Evolutionary conservation across 2,329 filamentous ascomycete genomes (phyloP), one percentile per base, ranked within the genome.

Genomic region (Periconia sp.): DNA sequence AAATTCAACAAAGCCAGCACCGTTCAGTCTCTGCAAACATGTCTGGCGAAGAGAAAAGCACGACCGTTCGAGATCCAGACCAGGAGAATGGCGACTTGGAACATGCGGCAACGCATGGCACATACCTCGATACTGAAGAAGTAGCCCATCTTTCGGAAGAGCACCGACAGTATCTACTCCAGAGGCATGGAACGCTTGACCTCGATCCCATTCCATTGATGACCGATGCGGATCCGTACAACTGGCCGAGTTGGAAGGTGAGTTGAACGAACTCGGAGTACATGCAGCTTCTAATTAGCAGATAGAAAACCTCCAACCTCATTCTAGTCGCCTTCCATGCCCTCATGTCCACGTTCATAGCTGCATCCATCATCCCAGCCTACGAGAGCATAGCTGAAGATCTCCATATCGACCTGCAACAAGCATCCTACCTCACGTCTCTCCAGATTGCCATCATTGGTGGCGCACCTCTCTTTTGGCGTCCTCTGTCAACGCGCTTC

Each of bases 291-390:
- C 5, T 18, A 11, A 17, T 12, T 32, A 31, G 6, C 4, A n/a
- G 22, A 21, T 46, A 80, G 77, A 83, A 82, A 74, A 59, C 70
- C 1, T 43, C 68, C 40, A 81, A 83, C 44, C 65, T 84, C 0
- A 42, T 74, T 9, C 72, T 83, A 8, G 78, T 84, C 12, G 77
- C 79, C 0, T 80, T 81, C 54, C 78, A 83, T 42, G 77, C 79
- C 19, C 77, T 77, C 63, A 83, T 83, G 76, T 73, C 74, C 31
- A 79, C 78, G 1, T 82, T 83, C 50, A 78, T 72, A 1, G 78
- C 80, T 0, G 72, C 79, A 0, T 65, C 73, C 4, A 81, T 83
- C 49, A 78, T 80, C 46, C 75, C 77, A 2, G 80, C 78, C 4
- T 84, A 78, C 54, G 72, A 75, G 32, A 68, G 72, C 16, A 82